A percentile compares a stretch with the other conserved stretches of the same genome.
Conservation (phyloP, 192 early-diverging fungal genomes). For the Coemansia asiatica region DNA sequence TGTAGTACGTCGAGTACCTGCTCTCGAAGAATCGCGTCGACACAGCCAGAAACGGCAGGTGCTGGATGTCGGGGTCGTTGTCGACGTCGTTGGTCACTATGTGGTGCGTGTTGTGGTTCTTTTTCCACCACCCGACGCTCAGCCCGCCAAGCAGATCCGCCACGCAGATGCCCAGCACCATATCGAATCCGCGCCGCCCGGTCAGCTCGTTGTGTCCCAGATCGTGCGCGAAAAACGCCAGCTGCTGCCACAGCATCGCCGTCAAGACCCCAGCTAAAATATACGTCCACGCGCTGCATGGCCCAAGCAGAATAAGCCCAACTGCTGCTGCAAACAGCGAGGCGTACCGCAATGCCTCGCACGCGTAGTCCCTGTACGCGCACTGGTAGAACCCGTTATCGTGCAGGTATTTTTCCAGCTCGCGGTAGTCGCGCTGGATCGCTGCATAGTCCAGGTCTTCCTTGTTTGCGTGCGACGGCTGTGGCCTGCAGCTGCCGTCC, state of each 20-base stretch:
- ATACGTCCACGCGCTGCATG: slow-evolving; percentile 35
- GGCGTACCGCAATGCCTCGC: slow-evolving; percentile 50
- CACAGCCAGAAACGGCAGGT: slow-evolving; percentile 93
- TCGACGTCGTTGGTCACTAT: slow-evolving; percentile 91
- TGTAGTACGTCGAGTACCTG: slow-evolving; percentile 88
- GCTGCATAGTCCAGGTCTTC: slow-evolving; percentile 46
- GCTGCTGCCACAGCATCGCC: slow-evolving; percentile 85
- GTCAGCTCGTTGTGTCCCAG: slow-evolving; percentile 95
- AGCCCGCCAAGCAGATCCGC: slow-evolving; percentile 85
- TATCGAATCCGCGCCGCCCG: slow-evolving; percentile 70
- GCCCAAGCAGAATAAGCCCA: slow-evolving; percentile 39
- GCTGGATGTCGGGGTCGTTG: slow-evolving; percentile 98
- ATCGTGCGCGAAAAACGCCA: slow-evolving; percentile 92
- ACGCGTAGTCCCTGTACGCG: slow-evolving; percentile 57
- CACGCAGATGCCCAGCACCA: slow-evolving; percentile 77
- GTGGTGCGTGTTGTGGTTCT: slow-evolving; percentile 96
- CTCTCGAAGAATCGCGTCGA: slow-evolving; percentile 75
- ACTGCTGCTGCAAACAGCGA: slow-evolving; percentile 29
- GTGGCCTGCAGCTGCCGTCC: slow-evolving; percentile 20
- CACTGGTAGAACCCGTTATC: slow-evolving; percentile 67
- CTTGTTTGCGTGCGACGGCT: slow-evolving; percentile 12
- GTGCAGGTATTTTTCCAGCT: slow-evolving; percentile 65
- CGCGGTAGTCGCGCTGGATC: slow-evolving; percentile 61
- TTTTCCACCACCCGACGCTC: slow-evolving; percentile 96
- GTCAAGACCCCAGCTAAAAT: slow-evolving; percentile 58